Base-by-base conservation (phyloP, 768 basidiomycete species). In the Cantharellus cinnabarinus region DNA sequence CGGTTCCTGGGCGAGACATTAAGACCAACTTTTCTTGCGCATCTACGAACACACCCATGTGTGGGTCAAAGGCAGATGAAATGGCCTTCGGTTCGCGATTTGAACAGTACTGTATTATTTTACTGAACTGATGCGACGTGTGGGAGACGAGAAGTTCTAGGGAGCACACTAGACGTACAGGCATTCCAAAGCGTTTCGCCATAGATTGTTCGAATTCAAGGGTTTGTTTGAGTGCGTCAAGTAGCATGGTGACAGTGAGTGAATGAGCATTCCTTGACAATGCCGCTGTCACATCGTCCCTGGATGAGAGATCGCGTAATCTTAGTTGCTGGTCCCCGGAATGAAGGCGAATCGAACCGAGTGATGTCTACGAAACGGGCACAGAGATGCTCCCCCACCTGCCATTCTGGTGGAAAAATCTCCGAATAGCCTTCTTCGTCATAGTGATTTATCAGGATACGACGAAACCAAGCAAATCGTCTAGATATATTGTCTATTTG, bases 401-500 rank as follows among this genome's bases (percentile, higher is more conserved):
- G 82, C 95, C 95, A 99, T 50, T 81, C 79, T 0, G 76, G 67
- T 3, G 95, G 90, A 68, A 97, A 95, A 1, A 88, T 78, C 10
- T 79, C 73, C 0, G 83, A 84, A 29, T 29, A 29, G 62, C 85
- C 82, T 64, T 95, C 93, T 4, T 86, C 76, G 64, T 98, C 93
- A 68, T 95, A 88, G 20, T 29, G 20, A 3, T 79, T 80, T 60
- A 83, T 80, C 29, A 99, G 71, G 39, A 91, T 69, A 38, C 93
- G 79, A 29, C 85, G 76, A 71, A 97, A 98, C 91, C 93, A 99
- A 3, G 91, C 89, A 64, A 89, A 98, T 48, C 95, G 79, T 14
- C 95, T 75, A 0, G 89, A 80, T 3, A 95, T 76, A 63, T 99
- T 99, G 71, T 99, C 95, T 52, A 99, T 75, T 65, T 95, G 89